Percentiles rank a stretch among this genome's conserved stretches.
Evolutionary conservation across 148 eudicot genomes (phyloP).

Genomic region (Pouteria glomerata): DNA sequence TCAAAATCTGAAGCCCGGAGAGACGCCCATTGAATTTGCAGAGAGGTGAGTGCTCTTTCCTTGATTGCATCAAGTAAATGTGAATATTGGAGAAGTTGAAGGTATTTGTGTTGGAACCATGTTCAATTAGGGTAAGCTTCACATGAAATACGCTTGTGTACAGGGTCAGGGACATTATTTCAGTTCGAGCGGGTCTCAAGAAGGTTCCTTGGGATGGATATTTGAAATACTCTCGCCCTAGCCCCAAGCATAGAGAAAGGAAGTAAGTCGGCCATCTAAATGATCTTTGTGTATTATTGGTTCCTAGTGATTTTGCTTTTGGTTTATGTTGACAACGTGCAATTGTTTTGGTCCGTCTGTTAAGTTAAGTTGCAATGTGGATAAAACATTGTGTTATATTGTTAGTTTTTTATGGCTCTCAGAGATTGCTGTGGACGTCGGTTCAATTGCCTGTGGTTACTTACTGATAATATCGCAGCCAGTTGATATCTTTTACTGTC

Average conservation of each 20-base stretch:
- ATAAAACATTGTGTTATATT: neutral
- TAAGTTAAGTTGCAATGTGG: neutral
- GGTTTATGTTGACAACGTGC: neutral
- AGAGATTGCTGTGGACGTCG: neutral
- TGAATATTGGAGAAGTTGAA: neutral
- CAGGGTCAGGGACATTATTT: conserved; percentile 84
- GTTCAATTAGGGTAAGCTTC: neutral
- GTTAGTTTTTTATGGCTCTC: neutral
- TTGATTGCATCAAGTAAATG: neutral
- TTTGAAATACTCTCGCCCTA: conserved; percentile 90
- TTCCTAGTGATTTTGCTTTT: neutral
- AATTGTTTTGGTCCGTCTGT: neutral
- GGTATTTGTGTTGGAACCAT: neutral
- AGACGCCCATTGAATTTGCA: conserved; percentile 92
- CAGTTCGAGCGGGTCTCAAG: conserved; percentile 87
- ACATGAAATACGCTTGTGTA: conserved; percentile 4
- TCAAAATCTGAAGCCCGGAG: conserved; percentile 79
- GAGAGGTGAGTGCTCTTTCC: conserved; percentile 56
- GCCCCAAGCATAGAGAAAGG: conserved; percentile 88
- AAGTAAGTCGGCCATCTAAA: conserved; percentile 50
- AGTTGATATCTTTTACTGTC: too few relatives aligned
- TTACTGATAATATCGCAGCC: too few relatives aligned
- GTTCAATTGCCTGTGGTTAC: neutral
- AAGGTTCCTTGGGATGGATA: conserved; percentile 99
- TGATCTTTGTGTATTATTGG: neutral